Percentiles rank a stretch among this genome's conserved stretches.
Conservation (phyloP, 805 yeast species). For the Teunomyces kruisii region DNA sequence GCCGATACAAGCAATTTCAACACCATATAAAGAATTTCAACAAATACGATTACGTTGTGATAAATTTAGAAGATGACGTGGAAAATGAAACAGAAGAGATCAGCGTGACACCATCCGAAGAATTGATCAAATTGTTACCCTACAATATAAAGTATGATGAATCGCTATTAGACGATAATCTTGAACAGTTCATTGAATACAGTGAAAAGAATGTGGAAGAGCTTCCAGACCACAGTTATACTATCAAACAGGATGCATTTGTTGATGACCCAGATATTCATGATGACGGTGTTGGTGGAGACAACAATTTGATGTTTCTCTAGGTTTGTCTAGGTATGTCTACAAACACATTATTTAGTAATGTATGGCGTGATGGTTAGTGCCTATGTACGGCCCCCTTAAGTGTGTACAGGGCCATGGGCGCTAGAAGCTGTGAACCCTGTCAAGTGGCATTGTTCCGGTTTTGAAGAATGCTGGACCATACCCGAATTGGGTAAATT, state of each 20-base stretch:
- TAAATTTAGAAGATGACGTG: conserved; percentile 25
- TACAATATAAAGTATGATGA: conserved; percentile 32
- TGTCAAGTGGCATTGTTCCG: too few species aligned
- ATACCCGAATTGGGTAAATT: background rate
- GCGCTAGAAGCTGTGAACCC: too few species aligned
- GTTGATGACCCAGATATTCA: conserved; percentile 3
- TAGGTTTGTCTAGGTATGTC: background rate
- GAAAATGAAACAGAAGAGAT: conserved; percentile 14
- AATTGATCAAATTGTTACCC: conserved; percentile 26
- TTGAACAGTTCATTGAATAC: conserved; percentile 20
- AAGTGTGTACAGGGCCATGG: background rate
- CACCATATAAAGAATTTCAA: conserved; percentile 24
- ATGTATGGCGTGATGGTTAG: background rate
- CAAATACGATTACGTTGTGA: conserved; percentile 30
- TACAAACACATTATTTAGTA: too few species aligned
- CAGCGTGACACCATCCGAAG: conserved; percentile 22
- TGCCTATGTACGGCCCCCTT: background rate
- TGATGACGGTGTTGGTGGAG: conserved; percentile 27
- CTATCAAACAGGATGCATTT: conserved; percentile 1
- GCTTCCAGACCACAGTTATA: background rate
- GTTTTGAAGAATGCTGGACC: too few species aligned
- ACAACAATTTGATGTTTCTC: conserved; percentile 19
- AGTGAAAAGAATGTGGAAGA: conserved; percentile 4
- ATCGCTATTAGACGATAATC: conserved; percentile 22
- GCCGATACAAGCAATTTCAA: conserved; percentile 18